Evolutionary conservation across 768 basidiomycete genomes (phyloP), one percentile per base, ranked within the genome.

Genomic region (Pisolithus tinctorius): DNA sequence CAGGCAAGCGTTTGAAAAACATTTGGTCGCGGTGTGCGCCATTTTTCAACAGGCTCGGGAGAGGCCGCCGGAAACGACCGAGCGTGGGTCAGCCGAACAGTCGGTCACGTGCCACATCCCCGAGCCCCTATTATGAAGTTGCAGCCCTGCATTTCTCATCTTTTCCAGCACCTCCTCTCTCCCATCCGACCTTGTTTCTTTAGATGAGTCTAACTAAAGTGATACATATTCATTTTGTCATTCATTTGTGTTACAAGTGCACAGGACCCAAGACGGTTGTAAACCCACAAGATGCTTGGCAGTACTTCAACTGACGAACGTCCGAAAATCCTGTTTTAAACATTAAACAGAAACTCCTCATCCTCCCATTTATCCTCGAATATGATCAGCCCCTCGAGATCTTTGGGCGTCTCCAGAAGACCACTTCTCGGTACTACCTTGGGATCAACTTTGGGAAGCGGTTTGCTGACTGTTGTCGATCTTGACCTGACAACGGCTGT

Each of bases 341-440:
- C 57, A 27, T 58, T 56, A 36, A 67, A 69, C 40, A 53, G 60
- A 53, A 67, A 69, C 29, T 44, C 65, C n/a, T 69, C 65, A 8
- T 58, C 58, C 0, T 60, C 60, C 23, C 57, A 65, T 23, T 40
- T 60, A 29, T 63, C 63, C 16, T 55, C 65, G 20, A 69, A 61
- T 38, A 67, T 63, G 56, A 66, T 53, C 39, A 63, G 46, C 16
- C 58, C 62, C 41, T 68, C 63, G 26, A 68, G 64, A 14, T 59
- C 58, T 47, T 64, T 68, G 54, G 61, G 67, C 47, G 65, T 61
- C 49, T 60, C 60, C 36, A 68, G n/a, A 37, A 63, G 56, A 6
- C 53, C 62, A 30, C 49, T 66, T 41, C 56, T 37, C 2, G 56
- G 34, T 8, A 44, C 56, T 26, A 54, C 29, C 41, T 62, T 65